Percentiles rank a stretch among this genome's conserved stretches.
These are phyloP conservation scores for Fusarium brevicatenulatum DNA, from an alignment of 2,329 filamentous ascomycete species.

Conservation along the genomic window DNA sequence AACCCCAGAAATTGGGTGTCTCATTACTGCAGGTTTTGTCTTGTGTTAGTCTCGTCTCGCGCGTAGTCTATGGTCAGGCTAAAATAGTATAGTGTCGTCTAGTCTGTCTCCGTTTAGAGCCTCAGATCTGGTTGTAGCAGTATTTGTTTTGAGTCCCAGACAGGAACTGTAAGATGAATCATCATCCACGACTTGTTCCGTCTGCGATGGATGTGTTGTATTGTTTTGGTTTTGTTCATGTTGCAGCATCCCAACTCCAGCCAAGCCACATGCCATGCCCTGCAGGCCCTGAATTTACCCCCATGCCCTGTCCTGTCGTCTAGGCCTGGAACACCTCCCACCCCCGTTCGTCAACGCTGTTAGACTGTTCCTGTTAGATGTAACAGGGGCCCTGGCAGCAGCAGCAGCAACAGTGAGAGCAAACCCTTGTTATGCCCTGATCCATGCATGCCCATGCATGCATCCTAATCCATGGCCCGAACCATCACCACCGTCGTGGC, in stretches of 20 bases:
- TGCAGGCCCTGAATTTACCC: neutral
- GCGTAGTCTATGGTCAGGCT: slow-evolving; percentile 6
- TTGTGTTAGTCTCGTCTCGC: slow-evolving; percentile 28
- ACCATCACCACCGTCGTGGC: slow-evolving; percentile 45
- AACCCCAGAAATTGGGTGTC: slow-evolving; percentile 16
- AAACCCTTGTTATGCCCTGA: slow-evolving; percentile 3
- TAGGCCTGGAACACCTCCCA: slow-evolving; percentile 32
- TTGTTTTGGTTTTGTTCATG: slow-evolving; percentile 28
- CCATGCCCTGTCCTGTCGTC: slow-evolving; percentile 1
- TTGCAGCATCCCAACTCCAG: slow-evolving; percentile 25
- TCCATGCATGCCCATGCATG: slow-evolving; percentile 8
- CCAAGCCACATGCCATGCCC: slow-evolving; percentile 12
- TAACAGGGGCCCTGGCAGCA: slow-evolving; percentile 22
- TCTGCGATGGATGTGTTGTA: slow-evolving; percentile 8
- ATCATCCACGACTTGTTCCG: slow-evolving; percentile 23
- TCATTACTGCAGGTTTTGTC: slow-evolving; percentile 18
- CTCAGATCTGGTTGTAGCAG: slow-evolving; percentile 17
- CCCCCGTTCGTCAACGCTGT: slow-evolving; percentile 2
- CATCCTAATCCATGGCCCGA: slow-evolving; percentile 36
- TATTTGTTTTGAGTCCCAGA: slow-evolving; percentile 34
- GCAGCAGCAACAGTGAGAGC: neutral
- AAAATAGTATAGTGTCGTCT: slow-evolving; percentile 16
- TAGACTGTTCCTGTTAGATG: slow-evolving; percentile 30
- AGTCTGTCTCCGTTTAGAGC: slow-evolving; percentile 8
- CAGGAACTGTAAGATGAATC: slow-evolving; percentile 29